These are phyloP conservation scores for Fusarium protoensiforme DNA, from an alignment of 2,329 filamentous ascomycete species.

Conservation along the genomic window DNA sequence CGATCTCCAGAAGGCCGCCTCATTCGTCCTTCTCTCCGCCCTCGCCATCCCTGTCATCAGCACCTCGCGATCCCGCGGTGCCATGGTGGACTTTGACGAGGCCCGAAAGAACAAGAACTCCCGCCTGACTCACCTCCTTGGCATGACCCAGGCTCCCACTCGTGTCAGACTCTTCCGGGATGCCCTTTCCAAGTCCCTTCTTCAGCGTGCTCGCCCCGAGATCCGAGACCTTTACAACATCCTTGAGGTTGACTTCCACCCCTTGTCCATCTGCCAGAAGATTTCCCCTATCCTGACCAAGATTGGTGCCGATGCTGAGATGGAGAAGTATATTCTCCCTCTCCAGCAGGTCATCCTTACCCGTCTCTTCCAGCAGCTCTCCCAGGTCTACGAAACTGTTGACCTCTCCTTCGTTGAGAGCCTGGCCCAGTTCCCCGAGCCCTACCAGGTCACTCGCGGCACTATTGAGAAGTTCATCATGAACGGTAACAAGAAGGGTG, in stretches of 20 bases:
- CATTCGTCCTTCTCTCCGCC: conserved; percentile 93
- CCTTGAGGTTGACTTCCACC: conserved; percentile 98
- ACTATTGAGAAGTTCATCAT: conserved; percentile 99
- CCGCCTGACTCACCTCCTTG: conserved; percentile 92
- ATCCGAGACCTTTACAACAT: conserved; percentile 99
- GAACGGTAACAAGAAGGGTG: conserved; percentile 99
- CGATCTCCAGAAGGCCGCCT: conserved; percentile 93
- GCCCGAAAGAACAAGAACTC: conserved; percentile 99
- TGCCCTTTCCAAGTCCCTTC: conserved; percentile 91
- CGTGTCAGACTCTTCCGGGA: conserved; percentile 95
- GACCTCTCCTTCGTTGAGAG: conserved; percentile 93
- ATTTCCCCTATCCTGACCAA: conserved; percentile 95
- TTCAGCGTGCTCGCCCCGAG: conserved; percentile 92
- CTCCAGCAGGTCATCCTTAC: conserved; percentile 99
- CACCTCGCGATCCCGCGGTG: conserved; percentile 94
- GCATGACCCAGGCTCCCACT: conserved; percentile 90
- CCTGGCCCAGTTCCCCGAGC: conserved; percentile 94
- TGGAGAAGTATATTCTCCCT: conserved; percentile 96
- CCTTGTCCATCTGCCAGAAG: conserved; percentile 98
- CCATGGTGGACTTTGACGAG: conserved; percentile 96
- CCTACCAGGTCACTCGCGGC: conserved; percentile 89
- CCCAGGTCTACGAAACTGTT: conserved; percentile 98
- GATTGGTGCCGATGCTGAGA: conserved; percentile 93
- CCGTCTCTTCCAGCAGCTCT: conserved; percentile 97
- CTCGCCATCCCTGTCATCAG: conserved; percentile 99